Evolutionary conservation across 1,139 yeast genomes (phyloP).

Genomic region (Suhomyces chickasaworum): DNA sequence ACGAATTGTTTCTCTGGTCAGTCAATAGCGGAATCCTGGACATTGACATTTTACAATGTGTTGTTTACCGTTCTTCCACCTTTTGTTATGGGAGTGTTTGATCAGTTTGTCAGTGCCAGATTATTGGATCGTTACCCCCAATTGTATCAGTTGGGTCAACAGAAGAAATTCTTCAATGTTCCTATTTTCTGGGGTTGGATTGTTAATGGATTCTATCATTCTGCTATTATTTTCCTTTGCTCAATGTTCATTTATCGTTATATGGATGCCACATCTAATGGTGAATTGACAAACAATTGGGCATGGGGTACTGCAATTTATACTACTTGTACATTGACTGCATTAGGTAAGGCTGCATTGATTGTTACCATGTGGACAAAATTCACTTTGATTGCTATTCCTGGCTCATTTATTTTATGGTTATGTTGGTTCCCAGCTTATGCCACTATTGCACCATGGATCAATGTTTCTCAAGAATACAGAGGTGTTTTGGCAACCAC

Average conservation of each 20-base stretch:
- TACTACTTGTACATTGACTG: conserved; percentile 85
- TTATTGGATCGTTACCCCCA: conserved; percentile 90
- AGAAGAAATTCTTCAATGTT: conserved; percentile 85
- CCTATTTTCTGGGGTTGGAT: conserved; percentile 98
- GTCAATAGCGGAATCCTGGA: conserved; percentile 96
- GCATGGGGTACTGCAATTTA: conserved; percentile 91
- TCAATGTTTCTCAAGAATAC: conserved; percentile 82
- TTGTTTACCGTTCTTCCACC: conserved; percentile 95
- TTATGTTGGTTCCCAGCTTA: conserved; percentile 83
- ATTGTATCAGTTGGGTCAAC: conserved; percentile 86
- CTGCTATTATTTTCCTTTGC: conserved; percentile 79
- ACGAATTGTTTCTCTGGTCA: conserved; percentile 93
- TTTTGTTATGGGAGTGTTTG: conserved; percentile 93
- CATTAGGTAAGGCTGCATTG: conserved; percentile 92
- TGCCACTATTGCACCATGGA: conserved; percentile 80
- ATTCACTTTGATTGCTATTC: conserved; percentile 87
- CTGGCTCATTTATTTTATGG: conserved; percentile 91
- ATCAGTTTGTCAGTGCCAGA: conserved; percentile 91
- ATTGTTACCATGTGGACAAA: conserved; percentile 95
- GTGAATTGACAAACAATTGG: conserved; percentile 88
- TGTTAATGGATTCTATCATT: conserved; percentile 90
- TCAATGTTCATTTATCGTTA: conserved; percentile 66
- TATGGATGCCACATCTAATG: conserved; percentile 68
- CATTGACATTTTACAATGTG: conserved; percentile 94
- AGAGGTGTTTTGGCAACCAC: conserved; percentile 75